Percentiles rank a stretch among this genome's conserved stretches.
Evolutionary conservation across 1,284 basidiomycete species (phyloP).

Genomic region (Malassezia yamatoensis): DNA sequence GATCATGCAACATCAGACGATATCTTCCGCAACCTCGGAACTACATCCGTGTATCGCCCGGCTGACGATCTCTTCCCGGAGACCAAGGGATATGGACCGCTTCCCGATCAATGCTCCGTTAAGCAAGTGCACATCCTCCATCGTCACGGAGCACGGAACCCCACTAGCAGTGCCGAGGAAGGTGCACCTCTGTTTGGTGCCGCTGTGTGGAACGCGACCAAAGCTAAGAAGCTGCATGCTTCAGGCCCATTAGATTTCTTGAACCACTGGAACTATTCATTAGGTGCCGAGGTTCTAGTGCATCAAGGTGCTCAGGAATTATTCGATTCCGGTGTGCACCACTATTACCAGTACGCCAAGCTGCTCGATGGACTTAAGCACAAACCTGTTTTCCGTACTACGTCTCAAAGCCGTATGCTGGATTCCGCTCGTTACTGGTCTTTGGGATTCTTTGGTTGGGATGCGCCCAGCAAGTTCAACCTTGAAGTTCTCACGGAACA

Average conservation of each 20-base stretch:
- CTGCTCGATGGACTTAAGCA: slow-evolving; percentile 22
- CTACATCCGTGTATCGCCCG: slow-evolving; percentile 3
- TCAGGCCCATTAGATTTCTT: slow-evolving; percentile 61
- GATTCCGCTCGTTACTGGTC: slow-evolving; percentile 66
- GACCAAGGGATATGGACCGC: slow-evolving; percentile 5
- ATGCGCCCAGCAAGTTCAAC: slow-evolving; percentile 31
- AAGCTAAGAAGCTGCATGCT: slow-evolving; percentile 31
- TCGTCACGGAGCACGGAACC: slow-evolving; percentile 43
- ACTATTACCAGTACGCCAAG: slow-evolving; percentile 45
- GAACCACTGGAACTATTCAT: slow-evolving; percentile 56
- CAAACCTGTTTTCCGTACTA: slow-evolving; percentile 42
- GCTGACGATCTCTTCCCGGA: slow-evolving; percentile 14
- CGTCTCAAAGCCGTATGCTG: slow-evolving; percentile 62
- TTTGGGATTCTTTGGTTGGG: slow-evolving; percentile 32
- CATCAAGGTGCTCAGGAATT: slow-evolving; percentile 69
- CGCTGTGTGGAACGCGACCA: slow-evolving; percentile 1
- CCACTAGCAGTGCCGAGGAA: slow-evolving; percentile 18
- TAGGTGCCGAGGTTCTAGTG: slow-evolving; percentile 62
- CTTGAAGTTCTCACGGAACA: slow-evolving; percentile 39
- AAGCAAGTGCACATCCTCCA: slow-evolving; percentile 41
- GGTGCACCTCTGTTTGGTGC: background rate
- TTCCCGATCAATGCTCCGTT: slow-evolving; percentile 24
- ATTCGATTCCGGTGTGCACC: slow-evolving; percentile 42
- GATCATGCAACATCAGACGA: slow-evolving; percentile 18
- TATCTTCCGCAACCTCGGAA: slow-evolving; percentile 31